phyloP scores from a whole-genome alignment of 2,329 filamentous ascomycete species.

The Aureobasidium sp. region DNA sequence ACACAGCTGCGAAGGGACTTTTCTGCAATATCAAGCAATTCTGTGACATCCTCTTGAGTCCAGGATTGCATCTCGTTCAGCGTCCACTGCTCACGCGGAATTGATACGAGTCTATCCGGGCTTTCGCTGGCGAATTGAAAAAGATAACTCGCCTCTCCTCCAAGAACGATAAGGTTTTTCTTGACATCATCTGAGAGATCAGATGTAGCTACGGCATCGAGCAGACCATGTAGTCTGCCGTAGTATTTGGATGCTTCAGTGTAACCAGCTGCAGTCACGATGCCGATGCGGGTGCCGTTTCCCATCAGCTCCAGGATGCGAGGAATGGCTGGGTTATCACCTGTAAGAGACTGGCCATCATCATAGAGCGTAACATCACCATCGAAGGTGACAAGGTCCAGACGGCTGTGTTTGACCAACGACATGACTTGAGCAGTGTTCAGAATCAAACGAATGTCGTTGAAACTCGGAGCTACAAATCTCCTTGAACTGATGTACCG shows the following conservation, averaged over 20 bases:
- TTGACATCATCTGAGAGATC: conserved; percentile 58
- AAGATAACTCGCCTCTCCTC: conserved; percentile 91
- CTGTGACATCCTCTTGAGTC: conserved; percentile 66
- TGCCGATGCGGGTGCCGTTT: conserved; percentile 75
- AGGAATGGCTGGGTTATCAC: conserved; percentile 66
- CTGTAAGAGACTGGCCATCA: conserved; percentile 68
- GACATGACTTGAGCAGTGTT: conserved; percentile 95
- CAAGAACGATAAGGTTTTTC: conserved; percentile 79
- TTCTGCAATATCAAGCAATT: conserved; percentile 84
- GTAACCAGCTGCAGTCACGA: conserved; percentile 95
- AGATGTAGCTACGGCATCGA: conserved; percentile 65
- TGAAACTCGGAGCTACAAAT: conserved; percentile 94
- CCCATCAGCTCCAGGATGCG: conserved; percentile 61
- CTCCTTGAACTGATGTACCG: conserved; percentile 82
- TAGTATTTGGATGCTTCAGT: conserved; percentile 82
- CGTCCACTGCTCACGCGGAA: conserved; percentile 58
- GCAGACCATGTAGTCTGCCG: conserved; percentile 72
- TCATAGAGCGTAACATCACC: conserved; percentile 92
- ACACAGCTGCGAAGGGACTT: conserved; percentile 74
- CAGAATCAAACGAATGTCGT: conserved; percentile 84
- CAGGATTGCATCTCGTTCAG: conserved; percentile 69
- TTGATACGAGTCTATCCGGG: conserved; percentile 58
- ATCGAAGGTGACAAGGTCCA: conserved; percentile 90
- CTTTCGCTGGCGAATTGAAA: conserved; percentile 65
- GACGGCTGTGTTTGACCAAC: conserved; percentile 61